phyloP scores from a whole-genome alignment of 2,329 filamentous ascomycete genomes.

The Rachicladosporium sp. region DNA sequence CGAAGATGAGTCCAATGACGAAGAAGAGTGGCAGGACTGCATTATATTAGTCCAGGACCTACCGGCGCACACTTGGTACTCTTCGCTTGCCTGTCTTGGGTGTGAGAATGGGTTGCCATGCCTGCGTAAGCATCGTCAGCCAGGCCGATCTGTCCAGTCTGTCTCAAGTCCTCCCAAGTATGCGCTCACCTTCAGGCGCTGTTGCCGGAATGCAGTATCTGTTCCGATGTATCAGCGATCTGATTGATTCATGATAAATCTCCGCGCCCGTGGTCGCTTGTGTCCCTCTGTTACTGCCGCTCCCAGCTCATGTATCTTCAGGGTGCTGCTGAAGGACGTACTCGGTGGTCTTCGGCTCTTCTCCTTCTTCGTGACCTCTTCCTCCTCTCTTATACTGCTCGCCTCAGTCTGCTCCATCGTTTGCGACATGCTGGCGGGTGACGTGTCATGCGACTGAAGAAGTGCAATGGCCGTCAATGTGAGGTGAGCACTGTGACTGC shows the following conservation, averaged over 20 bases:
- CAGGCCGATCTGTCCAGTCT: no score
- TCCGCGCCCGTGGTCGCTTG: background rate
- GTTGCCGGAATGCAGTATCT: slow-evolving; percentile 96
- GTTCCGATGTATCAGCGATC: slow-evolving; percentile 10
- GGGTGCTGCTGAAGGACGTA: slow-evolving; percentile 30
- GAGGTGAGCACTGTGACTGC: no score
- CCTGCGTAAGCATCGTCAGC: slow-evolving; percentile 22
- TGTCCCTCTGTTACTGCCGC: slow-evolving; percentile 4
- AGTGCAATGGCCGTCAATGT: no score
- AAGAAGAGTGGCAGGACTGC: slow-evolving; percentile 78
- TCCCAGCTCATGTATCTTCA: slow-evolving; percentile 5
- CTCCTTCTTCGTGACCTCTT: slow-evolving; percentile 53
- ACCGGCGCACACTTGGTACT: no score
- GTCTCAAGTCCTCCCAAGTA: no score
- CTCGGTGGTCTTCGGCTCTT: slow-evolving; percentile 89
- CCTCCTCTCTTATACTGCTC: slow-evolving; percentile 30
- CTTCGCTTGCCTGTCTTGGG: slow-evolving; percentile 53
- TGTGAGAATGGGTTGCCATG: slow-evolving; percentile 96
- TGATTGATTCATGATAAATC: background rate
- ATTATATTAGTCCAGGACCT: no score
- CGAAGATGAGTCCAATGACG: slow-evolving; percentile 79
- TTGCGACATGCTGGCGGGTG: slow-evolving; percentile 29
- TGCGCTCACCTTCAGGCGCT: slow-evolving; percentile 58
- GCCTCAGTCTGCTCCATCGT: slow-evolving; percentile 33
- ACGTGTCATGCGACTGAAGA: background rate